Conservation (phyloP, 345 rosid genomes). For the Psidium guajava region DNA sequence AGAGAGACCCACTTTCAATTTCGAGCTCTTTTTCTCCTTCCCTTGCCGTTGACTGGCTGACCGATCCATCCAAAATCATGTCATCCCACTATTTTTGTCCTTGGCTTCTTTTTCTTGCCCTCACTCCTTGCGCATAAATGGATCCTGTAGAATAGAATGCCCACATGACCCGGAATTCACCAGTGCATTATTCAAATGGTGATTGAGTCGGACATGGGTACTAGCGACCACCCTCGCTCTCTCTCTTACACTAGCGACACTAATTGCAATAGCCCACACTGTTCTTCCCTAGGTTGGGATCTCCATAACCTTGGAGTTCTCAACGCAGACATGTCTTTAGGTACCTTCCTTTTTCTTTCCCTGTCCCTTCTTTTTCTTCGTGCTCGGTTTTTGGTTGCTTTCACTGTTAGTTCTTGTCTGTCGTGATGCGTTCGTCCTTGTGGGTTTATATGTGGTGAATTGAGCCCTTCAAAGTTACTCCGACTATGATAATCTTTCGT, state of each 20-base stretch:
- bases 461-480: not conserved
- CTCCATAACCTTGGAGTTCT: conserved; percentile 67
- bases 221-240: not conserved
- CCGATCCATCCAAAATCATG: conserved; percentile 28
- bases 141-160: not conserved
- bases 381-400: not conserved
- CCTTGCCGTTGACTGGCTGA: conserved; percentile 52
- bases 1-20: conserved; percentile 6
- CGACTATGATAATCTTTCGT: not conserved
- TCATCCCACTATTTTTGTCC: conserved; percentile 1
- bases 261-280: not conserved
- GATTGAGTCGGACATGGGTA: not conserved
- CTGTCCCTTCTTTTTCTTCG: conserved; percentile 4
- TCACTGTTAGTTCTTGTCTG: conserved; percentile 9
- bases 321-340: conserved; percentile 70
- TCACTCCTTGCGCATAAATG: not conserved
- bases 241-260: not conserved
- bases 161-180: not conserved
- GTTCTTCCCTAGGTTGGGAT: conserved; percentile 64
- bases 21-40: conserved; percentile 2
- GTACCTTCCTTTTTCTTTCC: conserved; percentile 5
- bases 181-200: not conserved
- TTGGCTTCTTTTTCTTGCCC: not conserved
- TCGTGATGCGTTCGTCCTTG: not conserved
- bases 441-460: not conserved